Evolutionary conservation across 345 rosid species (phyloP), one percentile per base, ranked within the genome.

Genomic region (Populus ilicifolia): DNA sequence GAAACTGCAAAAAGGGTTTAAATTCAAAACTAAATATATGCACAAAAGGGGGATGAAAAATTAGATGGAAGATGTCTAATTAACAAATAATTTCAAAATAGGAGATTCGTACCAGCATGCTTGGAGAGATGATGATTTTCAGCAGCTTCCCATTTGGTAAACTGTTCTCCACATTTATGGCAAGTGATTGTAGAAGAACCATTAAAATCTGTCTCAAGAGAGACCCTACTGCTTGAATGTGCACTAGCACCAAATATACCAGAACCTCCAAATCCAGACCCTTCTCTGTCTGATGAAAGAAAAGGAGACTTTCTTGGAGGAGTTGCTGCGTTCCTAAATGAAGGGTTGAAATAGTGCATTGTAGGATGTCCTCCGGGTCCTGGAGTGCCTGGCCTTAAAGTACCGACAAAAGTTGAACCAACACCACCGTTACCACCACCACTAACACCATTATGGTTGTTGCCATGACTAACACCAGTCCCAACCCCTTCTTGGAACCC

Each of bases 71-170:
- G 25, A 43, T n/a, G 11, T 9, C 41, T 44, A 25, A 20, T 8
- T 2, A 17, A 10, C 35, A 64, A 78, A 46, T 50, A 6, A 65
- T 33, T 50, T 20, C 36, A 36, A 67, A 13, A 3, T 14, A 2
- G 17, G 17, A 73, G 35, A 23, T 54, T 43, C 76, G 82, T 80
- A 96, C 99, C 97, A 69, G 99, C 99, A 84, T 96, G 99, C 84
- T 91, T 96, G 39, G 98, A 96, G 76, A 96, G 96, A 88, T 96
- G 96, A 80, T 96, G 99, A 21, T 90, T 89, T 87, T 96, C 99
- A 70, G 99, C 98, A 78, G 91, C 97, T 80, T 93, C 99, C 88
- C 91, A 88, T 88, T 92, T 96, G 80, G 67, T 89, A 75, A 96
- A 96, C 75, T 90, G 97, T 81, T 96, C 94, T 68, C 98, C 99